Conservation (phyloP, 352 stramenopile genomes). For the Aphanomyces euteiches region DNA sequence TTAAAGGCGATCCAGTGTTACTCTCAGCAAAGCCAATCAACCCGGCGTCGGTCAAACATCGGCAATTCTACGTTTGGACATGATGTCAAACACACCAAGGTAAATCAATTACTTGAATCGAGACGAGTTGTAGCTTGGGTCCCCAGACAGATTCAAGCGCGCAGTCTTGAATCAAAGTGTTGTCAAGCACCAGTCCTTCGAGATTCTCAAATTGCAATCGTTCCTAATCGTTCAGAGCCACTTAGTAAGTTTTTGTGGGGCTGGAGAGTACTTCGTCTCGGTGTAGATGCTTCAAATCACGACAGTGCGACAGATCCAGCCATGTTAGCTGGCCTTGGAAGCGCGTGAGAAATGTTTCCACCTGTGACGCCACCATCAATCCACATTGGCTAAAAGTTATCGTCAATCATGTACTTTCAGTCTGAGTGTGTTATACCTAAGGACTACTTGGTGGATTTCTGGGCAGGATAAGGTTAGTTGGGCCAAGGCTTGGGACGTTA, state of each 20-base stretch:
- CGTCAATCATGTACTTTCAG: neutral
- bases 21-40: neutral
- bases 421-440: neutral
- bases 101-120: neutral
- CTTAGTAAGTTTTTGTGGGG: no score
- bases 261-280: no score
- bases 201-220: neutral
- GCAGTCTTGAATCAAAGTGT: conserved; percentile 1
- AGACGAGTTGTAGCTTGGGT: neutral
- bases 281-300: neutral
- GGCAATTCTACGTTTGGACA: conserved; percentile 6
- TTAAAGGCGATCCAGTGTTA: neutral
- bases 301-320: conserved; percentile 10
- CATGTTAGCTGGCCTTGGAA: conserved; percentile 13
- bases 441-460: conserved; percentile 11
- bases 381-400: conserved; percentile 6
- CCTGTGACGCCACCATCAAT: conserved; percentile 9
- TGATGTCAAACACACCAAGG: neutral
- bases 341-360: neutral
- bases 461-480: conserved; percentile 2
- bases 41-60: neutral
- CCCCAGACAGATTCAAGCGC: neutral
- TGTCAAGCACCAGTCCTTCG: conserved; percentile 8
- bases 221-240: no score
- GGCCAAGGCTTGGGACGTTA: conserved; percentile 9